These are phyloP conservation scores for Thermothielavioides terrestris DNA, from an alignment of 495 filamentous ascomycete genomes.

Conservation along the genomic window DNA sequence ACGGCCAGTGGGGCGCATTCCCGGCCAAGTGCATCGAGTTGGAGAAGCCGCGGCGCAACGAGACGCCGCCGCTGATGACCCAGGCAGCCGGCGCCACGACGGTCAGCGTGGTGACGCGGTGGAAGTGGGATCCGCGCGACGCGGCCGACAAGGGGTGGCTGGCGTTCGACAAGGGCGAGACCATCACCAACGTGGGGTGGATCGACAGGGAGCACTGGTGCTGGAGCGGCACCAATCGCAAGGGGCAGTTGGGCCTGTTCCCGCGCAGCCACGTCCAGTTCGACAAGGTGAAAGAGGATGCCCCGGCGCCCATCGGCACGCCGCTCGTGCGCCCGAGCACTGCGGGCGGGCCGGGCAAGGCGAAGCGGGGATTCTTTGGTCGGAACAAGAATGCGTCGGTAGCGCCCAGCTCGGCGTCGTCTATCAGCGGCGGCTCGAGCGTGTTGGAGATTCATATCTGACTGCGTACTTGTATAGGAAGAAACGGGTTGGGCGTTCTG, in stretches of 20 bases:
- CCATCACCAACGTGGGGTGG: constrained; percentile 24
- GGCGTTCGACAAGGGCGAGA: constrained; percentile 39
- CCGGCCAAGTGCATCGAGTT: constrained; percentile 26
- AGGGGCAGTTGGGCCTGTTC: constrained; percentile 40
- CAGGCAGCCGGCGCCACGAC: constrained; percentile 28
- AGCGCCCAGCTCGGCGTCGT: not conserved
- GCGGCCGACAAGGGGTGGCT: constrained; percentile 35
- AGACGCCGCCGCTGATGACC: constrained; percentile 21
- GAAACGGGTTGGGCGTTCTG: too few species aligned
- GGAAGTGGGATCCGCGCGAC: constrained; percentile 39
- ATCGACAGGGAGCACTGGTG: constrained; percentile 36
- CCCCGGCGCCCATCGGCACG: not conserved
- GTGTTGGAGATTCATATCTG: not conserved
- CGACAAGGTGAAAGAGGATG: not conserved
- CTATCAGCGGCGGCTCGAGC: not conserved
- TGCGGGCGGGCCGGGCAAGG: not conserved
- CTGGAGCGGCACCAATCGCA: constrained; percentile 38
- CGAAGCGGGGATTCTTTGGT: not conserved
- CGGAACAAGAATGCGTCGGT: not conserved
- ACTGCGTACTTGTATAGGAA: too few species aligned
- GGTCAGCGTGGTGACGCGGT: constrained; percentile 27
- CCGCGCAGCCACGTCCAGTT: constrained; percentile 17
- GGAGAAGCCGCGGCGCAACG: constrained; percentile 28
- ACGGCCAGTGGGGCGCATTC: constrained; percentile 33
- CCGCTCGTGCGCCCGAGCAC: not conserved